phyloP scores from a whole-genome alignment of 2,329 filamentous ascomycete genomes.

The Aspergillus ustus region DNA sequence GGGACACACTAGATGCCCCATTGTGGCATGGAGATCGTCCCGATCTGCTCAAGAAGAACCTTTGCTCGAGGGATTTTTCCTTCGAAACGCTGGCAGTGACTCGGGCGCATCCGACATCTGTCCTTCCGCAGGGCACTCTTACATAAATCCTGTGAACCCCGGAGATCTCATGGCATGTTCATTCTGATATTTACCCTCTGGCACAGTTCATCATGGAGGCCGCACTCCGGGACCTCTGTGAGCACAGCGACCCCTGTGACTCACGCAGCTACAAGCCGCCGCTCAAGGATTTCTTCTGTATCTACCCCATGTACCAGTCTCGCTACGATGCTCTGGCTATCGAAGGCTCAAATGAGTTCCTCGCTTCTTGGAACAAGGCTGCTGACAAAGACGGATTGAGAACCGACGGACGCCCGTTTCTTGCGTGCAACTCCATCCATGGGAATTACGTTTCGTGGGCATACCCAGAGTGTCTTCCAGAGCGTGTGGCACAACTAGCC shows the following conservation, averaged over 20 bases:
- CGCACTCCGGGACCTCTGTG: not conserved
- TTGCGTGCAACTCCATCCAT: not conserved
- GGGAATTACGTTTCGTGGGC: not conserved
- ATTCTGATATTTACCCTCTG: not conserved
- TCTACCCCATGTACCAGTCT: not conserved
- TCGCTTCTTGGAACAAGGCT: not conserved
- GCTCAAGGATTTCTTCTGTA: not conserved
- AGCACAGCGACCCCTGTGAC: not conserved
- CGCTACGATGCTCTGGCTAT: not conserved
- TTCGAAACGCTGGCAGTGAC: not conserved
- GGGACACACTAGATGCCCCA: no score
- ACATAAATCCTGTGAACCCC: not conserved
- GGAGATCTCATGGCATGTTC: not conserved
- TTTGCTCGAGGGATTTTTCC: not conserved
- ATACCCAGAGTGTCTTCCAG: constrained; percentile 1
- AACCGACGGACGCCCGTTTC: not conserved
- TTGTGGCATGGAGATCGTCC: not conserved
- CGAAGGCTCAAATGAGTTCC: not conserved
- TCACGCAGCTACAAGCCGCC: not conserved
- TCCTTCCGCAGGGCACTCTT: not conserved
- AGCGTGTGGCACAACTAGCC: not conserved
- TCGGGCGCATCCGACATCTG: not conserved
- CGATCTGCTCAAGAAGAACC: not conserved
- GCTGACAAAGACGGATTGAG: not conserved
- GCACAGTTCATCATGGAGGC: not conserved